Base-by-base conservation (phyloP, 208 protist species). In the Phytomonas francai region DNA sequence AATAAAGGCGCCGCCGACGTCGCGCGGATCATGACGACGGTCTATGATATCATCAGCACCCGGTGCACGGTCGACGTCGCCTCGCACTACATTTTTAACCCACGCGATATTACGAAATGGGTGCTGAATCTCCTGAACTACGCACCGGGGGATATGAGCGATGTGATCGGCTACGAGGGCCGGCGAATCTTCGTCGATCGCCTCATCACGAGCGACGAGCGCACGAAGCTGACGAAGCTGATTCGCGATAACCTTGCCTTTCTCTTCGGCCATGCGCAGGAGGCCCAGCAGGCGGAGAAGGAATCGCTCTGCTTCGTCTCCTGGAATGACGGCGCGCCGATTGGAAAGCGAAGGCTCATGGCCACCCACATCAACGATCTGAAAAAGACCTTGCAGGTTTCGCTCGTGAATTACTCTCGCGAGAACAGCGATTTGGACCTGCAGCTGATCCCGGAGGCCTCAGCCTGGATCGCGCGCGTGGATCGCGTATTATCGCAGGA, bases 81-180 rank as follows among this genome's bases (percentile, higher is more conserved):
- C 29, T 93, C 94, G 25, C 98, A 99, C 76, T 99, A 99, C 85
- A 78, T 98, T 67, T 99, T 99, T 76, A 98, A 97, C 56, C 98
- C 97, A 28, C 96, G 97, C 65, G 97, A 99, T 68, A 73, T 99
- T 22, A 99, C 97, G 27, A 82, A 81, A 68, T 98, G 97, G 96
- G 85, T 89, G 19, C 67, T 97, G 42, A 93, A 94, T 61, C 70
- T 98, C 67, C 76, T 97, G 27, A 84, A 95, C 66, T 99, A 98
- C 84, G 80, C 91, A 69, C 69, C 91, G 0, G 58, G 27, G 4
- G 84, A 95, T 54, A 75, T 98, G 11, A 71, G 90, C 34, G 92
- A 97, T 60, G 93, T 88, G 33, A 87, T 97, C 65, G 87, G 79
- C 3, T 97, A 98, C 83, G 97, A 98, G 81, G 93, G 89, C 28